Evolutionary conservation across 345 rosid genomes (phyloP), one percentile per base, ranked within the genome.

Genomic region (Boechera stricta): DNA sequence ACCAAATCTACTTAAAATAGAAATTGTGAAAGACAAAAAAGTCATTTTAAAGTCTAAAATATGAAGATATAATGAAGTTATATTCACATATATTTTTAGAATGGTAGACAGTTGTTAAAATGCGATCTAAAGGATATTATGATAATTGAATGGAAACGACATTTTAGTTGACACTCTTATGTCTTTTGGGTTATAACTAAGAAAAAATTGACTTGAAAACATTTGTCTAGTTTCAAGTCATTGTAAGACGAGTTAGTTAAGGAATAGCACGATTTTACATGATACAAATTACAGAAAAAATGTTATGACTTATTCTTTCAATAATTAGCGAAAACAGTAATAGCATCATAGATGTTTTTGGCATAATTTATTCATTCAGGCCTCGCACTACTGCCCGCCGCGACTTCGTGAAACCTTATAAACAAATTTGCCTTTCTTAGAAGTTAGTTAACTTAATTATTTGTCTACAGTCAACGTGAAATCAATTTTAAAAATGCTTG

Each of bases 391-490:
- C 47, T 59, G 47, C 13, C 10, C n/a, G 71, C 71, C 44, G 18
- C 31, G n/a, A 66, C 16, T 31, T 7, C 10, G 18, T 16, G 45
- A 11, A 42, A 42, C 48, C n/a, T 11, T 41, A 21, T 1, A 21
- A 21, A 11, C 5, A 41, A 41, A 39, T 3, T 28, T 5, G n/a
- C 55, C 2, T 31, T 29, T 71, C 7, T n/a, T 35, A 61, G 3
- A 72, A 60, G 41, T 28, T 72, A 39, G 61, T 21, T 33, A 71
- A 24, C 64, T 35, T 9, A 35, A 11, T 1, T 11, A 44, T 44
- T 12, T 0, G 16, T 41, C 4, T 4, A 0, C 5, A 3, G 44
- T 9, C 5, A 39, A 41, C 13, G 4, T 41, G 44, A 41, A 41
- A 3, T 41, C 44, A 1, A 44, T 5, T 12, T 38, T 44, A 12